These are phyloP conservation scores for Myxozyma nipponensis DNA, from an alignment of 805 yeast genomes.

Conservation along the genomic window DNA sequence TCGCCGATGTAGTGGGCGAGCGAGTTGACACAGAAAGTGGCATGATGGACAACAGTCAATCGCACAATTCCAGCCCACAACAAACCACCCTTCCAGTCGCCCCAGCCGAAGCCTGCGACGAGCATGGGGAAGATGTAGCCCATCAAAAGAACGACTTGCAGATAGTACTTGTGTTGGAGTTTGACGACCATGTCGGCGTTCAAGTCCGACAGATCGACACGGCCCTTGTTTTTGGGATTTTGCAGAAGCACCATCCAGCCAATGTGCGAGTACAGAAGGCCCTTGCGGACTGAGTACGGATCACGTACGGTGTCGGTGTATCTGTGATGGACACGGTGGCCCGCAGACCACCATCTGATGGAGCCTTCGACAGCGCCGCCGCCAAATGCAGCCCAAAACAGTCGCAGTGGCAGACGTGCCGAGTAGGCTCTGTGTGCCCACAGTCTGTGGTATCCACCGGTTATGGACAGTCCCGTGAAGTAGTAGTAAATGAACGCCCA, in stretches of 20 bases:
- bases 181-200: conserved; percentile 52
- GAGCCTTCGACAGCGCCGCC: conserved; percentile 74
- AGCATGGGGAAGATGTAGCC: conserved; percentile 62
- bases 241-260: conserved; percentile 82
- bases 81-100: conserved; percentile 72
- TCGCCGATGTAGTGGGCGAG: conserved; percentile 75
- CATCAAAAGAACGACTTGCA: conserved; percentile 48
- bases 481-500: conserved; percentile 55
- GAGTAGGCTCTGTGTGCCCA: conserved; percentile 62
- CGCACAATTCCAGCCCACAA: conserved; percentile 75
- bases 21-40: conserved; percentile 72
- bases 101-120: conserved; percentile 64
- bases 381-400: conserved; percentile 57
- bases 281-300: conserved; percentile 80
- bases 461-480: conserved; percentile 64
- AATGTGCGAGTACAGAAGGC: conserved; percentile 75
- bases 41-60: conserved; percentile 70
- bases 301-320: conserved; percentile 84
- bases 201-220: conserved; percentile 65
- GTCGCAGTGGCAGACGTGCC: conserved; percentile 45
- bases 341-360: conserved; percentile 71
- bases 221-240: conserved; percentile 57
- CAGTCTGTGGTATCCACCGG: conserved; percentile 74
- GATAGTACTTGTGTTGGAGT: conserved; percentile 72
- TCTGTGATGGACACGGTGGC: conserved; percentile 88